Percentiles rank a stretch among this genome's conserved stretches.
phyloP scores from a whole-genome alignment of 2,329 filamentous ascomycete genomes.

The Botrytis elliptica region DNA sequence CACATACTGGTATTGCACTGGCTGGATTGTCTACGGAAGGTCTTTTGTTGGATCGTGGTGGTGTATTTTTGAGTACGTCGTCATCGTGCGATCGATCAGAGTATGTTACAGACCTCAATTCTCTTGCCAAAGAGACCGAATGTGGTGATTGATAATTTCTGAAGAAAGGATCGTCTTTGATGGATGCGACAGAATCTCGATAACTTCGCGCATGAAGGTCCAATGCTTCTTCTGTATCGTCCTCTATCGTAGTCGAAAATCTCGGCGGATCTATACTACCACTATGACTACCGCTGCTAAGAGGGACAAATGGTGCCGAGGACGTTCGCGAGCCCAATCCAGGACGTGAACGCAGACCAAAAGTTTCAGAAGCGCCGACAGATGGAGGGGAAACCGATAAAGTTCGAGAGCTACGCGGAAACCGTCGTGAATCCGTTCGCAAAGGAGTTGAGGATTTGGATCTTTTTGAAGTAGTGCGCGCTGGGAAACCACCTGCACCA shows the following conservation, averaged over 20 bases:
- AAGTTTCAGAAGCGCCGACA: constrained; percentile 1
- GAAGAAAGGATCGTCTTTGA: constrained; percentile 57
- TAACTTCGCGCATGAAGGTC: constrained; percentile 27
- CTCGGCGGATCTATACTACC: constrained; percentile 1
- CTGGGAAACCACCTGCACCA: constrained; percentile 18
- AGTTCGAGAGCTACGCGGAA: constrained; percentile 15
- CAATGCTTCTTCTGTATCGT: constrained; percentile 25
- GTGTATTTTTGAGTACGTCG: constrained; percentile 23
- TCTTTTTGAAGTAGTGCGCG: constrained; percentile 19
- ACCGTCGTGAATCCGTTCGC: constrained; percentile 18
- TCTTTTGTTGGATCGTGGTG: constrained; percentile 24
- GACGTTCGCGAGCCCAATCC: constrained; percentile 17
- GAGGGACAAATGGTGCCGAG: constrained; percentile 22
- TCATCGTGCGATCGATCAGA: constrained; percentile 27
- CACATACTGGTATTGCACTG: constrained; percentile 33
- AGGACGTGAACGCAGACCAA: constrained; percentile 16
- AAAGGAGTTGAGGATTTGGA: constrained; percentile 18
- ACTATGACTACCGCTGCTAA: not conserved
- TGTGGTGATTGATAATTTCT: constrained; percentile 46
- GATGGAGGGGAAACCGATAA: constrained; percentile 22
- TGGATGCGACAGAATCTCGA: constrained; percentile 52
- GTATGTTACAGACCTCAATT: constrained; percentile 36
- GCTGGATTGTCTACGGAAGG: constrained; percentile 28
- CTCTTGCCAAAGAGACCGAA: constrained; percentile 38
- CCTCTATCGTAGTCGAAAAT: constrained; percentile 21